Evolutionary conservation across 805 yeast genomes (phyloP).

Genomic region (Nakazawaea molendinolei): DNA sequence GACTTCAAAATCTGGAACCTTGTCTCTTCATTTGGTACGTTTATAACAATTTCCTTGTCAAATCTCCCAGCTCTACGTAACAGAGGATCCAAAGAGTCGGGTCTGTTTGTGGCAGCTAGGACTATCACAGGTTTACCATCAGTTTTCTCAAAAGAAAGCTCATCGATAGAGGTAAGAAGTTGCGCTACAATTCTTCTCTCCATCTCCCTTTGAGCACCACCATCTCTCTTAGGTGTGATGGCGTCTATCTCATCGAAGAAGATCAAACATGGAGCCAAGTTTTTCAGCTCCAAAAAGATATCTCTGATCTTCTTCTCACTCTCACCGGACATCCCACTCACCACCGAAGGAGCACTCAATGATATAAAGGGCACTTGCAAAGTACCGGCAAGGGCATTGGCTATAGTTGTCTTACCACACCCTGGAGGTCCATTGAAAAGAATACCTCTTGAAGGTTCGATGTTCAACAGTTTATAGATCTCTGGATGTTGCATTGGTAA

Average conservation of each 20-base stretch:
- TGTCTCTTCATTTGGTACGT: conserved; percentile 88
- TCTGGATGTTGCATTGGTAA: conserved; percentile 93
- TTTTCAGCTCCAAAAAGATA: conserved; percentile 85
- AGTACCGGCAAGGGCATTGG: conserved; percentile 94
- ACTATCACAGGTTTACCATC: conserved; percentile 90
- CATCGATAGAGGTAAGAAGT: conserved; percentile 90
- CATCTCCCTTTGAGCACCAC: conserved; percentile 98
- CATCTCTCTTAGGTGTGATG: conserved; percentile 95
- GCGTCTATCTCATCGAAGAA: conserved; percentile 98
- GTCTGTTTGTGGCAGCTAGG: conserved; percentile 95
- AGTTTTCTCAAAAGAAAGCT: conserved; percentile 78
- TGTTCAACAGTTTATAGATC: conserved; percentile 79
- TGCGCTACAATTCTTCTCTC: conserved; percentile 96
- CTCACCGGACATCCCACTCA: conserved; percentile 99
- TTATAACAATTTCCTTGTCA: conserved; percentile 88
- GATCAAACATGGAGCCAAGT: conserved; percentile 84
- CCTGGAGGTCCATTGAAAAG: conserved; percentile 97
- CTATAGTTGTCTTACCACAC: conserved; percentile 95
- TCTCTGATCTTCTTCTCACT: conserved; percentile 92
- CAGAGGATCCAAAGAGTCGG: conserved; percentile 92
- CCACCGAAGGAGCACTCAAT: conserved; percentile 91
- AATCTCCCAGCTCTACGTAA: conserved; percentile 94
- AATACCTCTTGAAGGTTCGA: conserved; percentile 94
- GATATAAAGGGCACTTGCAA: conserved; percentile 87
- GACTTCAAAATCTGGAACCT: conserved; percentile 70